Percentiles rank a stretch among this genome's conserved stretches.
phyloP scores from a whole-genome alignment of 495 filamentous ascomycete species.

The Penicillium atrosanguineum region DNA sequence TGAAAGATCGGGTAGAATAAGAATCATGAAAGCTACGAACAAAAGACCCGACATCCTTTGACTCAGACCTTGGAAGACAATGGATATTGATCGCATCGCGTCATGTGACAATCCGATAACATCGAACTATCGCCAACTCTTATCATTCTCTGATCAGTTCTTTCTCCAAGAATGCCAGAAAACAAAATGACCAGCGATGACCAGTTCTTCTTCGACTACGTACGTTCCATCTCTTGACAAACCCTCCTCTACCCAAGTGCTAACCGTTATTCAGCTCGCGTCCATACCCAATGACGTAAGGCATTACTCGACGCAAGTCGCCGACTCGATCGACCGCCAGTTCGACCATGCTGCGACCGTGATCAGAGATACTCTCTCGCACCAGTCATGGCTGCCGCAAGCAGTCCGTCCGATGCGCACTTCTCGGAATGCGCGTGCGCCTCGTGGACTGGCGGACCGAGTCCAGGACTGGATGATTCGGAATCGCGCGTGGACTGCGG shows the following conservation, averaged over 20 bases:
- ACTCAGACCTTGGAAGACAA: not conserved
- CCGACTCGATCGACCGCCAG: conserved; percentile 72
- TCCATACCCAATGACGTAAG: conserved; percentile 70
- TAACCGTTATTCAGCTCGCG: conserved; percentile 56
- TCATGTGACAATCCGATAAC: conserved; percentile 10
- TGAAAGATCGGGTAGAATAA: no score
- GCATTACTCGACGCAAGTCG: conserved; percentile 60
- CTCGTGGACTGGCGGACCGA: conserved; percentile 38
- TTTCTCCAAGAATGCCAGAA: conserved; percentile 12
- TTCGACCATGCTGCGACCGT: conserved; percentile 65
- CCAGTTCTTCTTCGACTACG: conserved; percentile 51
- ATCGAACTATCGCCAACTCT: conserved; percentile 18
- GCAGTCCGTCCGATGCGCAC: conserved; percentile 59
- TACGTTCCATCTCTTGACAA: conserved; percentile 15
- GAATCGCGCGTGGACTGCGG: conserved; percentile 68
- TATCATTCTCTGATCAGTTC: conserved; percentile 11
- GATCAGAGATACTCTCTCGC: conserved; percentile 60
- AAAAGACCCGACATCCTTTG: not conserved
- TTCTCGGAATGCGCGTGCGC: conserved; percentile 42
- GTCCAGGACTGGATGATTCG: conserved; percentile 61
- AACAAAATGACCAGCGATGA: conserved; percentile 51
- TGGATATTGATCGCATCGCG: not conserved
- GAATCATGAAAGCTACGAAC: not conserved
- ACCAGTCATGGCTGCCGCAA: conserved; percentile 68
- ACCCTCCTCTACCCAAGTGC: not conserved